Percentiles rank a stretch among this genome's conserved stretches.
These are phyloP conservation scores for Myriosclerotinia duriaeana DNA, from an alignment of 2,329 filamentous ascomycete species.

Conservation along the genomic window DNA sequence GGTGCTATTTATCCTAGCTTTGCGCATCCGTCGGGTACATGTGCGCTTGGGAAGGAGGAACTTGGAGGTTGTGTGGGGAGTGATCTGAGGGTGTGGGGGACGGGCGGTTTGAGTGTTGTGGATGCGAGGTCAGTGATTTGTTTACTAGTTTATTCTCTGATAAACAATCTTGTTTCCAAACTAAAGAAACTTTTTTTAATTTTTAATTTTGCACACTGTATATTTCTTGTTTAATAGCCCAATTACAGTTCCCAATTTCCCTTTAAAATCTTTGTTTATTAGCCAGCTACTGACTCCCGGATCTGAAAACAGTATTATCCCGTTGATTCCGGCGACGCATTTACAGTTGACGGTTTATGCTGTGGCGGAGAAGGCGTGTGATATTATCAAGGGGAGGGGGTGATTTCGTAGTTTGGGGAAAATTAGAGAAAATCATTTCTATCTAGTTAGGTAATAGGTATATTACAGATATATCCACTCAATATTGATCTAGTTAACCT, in stretches of 20 bases:
- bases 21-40: constrained; percentile 28
- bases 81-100: constrained; percentile 35
- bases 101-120: constrained; percentile 32
- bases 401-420: neutral
- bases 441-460: too few relatives aligned
- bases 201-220: too few relatives aligned
- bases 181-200: too few relatives aligned
- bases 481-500: too few relatives aligned
- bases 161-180: too few relatives aligned
- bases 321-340: constrained; percentile 33
- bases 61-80: constrained; percentile 35
- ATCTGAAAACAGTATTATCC: constrained; percentile 27
- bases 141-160: too few relatives aligned
- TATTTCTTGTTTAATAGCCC: too few relatives aligned
- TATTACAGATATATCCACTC: too few relatives aligned
- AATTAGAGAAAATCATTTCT: too few relatives aligned
- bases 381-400: constrained; percentile 22
- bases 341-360: constrained; percentile 34
- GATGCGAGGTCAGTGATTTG: constrained; percentile 26
- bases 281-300: too few relatives aligned
- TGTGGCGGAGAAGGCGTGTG: constrained; percentile 33
- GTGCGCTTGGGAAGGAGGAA: constrained; percentile 11
- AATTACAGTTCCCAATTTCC: too few relatives aligned
- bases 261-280: too few relatives aligned
- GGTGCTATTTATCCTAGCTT: neutral